These are phyloP conservation scores for Peronospora destructor DNA, from an alignment of 352 stramenopile genomes.

Conservation along the genomic window DNA sequence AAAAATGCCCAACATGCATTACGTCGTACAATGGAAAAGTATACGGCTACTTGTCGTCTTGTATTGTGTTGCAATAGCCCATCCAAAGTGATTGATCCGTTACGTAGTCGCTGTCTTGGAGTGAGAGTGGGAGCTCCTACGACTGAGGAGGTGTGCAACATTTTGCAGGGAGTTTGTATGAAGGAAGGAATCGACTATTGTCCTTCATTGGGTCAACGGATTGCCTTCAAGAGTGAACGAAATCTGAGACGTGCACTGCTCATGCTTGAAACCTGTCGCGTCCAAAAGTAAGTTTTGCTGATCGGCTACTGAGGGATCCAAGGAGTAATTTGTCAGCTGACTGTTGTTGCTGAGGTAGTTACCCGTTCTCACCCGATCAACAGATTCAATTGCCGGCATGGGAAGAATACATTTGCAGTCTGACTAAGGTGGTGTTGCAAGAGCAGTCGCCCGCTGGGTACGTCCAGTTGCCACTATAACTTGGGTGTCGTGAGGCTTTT, in stretches of 20 bases:
- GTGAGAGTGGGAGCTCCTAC: constrained; percentile 91
- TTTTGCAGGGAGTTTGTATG: constrained; percentile 85
- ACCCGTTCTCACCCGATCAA: constrained; percentile 81
- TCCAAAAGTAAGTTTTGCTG: constrained; percentile 43
- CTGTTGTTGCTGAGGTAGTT: constrained; percentile 31
- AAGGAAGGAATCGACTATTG: constrained; percentile 91
- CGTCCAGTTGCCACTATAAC: constrained; percentile 1
- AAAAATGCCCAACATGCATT: constrained; percentile 96
- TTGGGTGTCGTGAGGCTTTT: background rate
- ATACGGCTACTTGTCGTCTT: constrained; percentile 91
- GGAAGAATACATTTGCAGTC: constrained; percentile 94
- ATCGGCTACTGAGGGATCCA: background rate
- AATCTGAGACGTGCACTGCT: constrained; percentile 96
- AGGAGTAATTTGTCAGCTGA: background rate
- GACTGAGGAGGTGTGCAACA: constrained; percentile 83
- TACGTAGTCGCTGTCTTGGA: constrained; percentile 93
- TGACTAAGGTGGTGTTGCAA: constrained; percentile 91
- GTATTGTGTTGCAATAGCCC: constrained; percentile 97
- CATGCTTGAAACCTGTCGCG: constrained; percentile 94
- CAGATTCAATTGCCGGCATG: constrained; percentile 90
- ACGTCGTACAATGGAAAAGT: constrained; percentile 96
- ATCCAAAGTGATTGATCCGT: constrained; percentile 96
- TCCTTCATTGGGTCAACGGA: constrained; percentile 82
- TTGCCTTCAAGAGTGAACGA: constrained; percentile 88
- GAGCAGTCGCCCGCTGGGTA: constrained; percentile 92